Percentiles rank a stretch among this genome's conserved stretches.
phyloP scores from a whole-genome alignment of 352 stramenopile genomes.

The Phytophthora crassamura region DNA sequence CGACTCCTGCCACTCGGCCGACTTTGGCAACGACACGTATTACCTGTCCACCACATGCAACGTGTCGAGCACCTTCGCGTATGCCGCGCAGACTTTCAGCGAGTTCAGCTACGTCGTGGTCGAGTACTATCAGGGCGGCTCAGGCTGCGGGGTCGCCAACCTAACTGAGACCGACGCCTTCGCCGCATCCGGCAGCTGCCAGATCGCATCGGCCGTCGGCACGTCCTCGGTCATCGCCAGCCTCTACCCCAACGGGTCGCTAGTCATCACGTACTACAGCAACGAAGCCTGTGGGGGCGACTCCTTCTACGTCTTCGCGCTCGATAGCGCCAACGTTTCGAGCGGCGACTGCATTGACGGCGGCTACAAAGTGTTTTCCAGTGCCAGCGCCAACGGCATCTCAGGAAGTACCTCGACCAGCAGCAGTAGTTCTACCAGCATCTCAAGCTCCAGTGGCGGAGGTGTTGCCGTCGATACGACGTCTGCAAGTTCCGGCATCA shows the following conservation, averaged over 20 bases:
- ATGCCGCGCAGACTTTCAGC: constrained; percentile 2
- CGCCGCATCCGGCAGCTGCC: not conserved
- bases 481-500: not conserved
- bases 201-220: not conserved
- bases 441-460: not conserved
- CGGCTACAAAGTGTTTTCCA: not conserved
- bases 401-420: not conserved
- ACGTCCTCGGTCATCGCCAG: constrained; percentile 2
- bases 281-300: constrained; percentile 1
- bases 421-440: not conserved
- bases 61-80: not conserved
- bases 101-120: constrained; percentile 5
- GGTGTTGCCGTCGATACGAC: not conserved
- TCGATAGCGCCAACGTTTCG: constrained; percentile 3
- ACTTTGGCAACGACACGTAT: not conserved
- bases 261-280: constrained; percentile 1
- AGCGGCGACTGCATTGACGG: constrained; percentile 4
- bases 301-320: not conserved
- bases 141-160: not conserved
- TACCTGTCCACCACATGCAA: constrained; percentile 3
- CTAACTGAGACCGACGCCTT: constrained; percentile 1
- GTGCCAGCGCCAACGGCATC: not conserved
- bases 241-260: constrained; percentile 5
- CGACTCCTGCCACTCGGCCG: not conserved
- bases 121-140: not conserved